Conservation (phyloP, 208 protist genomes). For the Trypanosoma caninum region DNA sequence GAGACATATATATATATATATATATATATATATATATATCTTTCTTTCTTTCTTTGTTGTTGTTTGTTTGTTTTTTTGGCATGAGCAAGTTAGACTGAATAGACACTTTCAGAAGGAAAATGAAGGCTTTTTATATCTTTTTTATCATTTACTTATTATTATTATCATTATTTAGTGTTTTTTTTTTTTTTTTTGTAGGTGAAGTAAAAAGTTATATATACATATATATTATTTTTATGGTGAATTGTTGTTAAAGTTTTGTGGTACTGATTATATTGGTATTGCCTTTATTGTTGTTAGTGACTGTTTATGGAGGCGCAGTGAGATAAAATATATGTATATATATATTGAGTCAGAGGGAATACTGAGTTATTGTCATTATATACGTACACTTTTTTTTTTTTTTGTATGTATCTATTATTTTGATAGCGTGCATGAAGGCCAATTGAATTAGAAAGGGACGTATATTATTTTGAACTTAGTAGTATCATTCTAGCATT, state of each 20-base stretch:
- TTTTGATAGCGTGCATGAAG: too few species aligned
- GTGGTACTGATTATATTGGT: not conserved
- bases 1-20: constrained; percentile 10
- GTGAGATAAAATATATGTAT: too few species aligned
- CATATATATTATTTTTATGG: not conserved
- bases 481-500: too few species aligned
- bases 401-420: too few species aligned
- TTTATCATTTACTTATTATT: not conserved
- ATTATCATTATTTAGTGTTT: not conserved
- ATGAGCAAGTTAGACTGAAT: too few species aligned
- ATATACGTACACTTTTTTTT: not conserved
- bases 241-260: not conserved
- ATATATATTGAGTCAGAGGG: not conserved
- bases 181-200: constrained; percentile 11
- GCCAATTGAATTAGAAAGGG: too few species aligned
- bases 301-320: too few species aligned
- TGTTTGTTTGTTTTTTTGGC: too few species aligned
- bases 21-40: not conserved
- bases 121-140: too few species aligned
- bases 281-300: too few species aligned
- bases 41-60: not conserved
- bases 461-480: too few species aligned
- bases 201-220: not conserved
- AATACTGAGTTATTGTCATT: not conserved
- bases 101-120: too few species aligned